These are phyloP conservation scores for Fraxinus xanthoxyloides DNA, from an alignment of 305 asterid genomes.

Conservation along the genomic window DNA sequence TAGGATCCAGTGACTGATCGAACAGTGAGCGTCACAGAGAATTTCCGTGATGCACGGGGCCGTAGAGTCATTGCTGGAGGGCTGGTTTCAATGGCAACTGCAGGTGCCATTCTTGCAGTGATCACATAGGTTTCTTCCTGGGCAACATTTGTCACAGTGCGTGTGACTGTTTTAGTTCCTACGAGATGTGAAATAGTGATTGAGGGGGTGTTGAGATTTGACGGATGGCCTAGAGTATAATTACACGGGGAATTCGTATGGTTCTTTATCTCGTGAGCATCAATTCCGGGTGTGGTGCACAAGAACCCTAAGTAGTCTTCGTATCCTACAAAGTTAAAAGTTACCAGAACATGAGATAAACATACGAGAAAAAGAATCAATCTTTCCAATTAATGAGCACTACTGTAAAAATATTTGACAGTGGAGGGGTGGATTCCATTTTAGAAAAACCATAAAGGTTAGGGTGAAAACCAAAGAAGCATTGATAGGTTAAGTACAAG, in stretches of 20 bases:
- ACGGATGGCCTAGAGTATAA: conserved; percentile 83
- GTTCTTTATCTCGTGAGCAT: conserved; percentile 60
- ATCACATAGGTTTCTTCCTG: conserved; percentile 91
- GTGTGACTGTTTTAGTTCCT: conserved; percentile 75
- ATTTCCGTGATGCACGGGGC: conserved; percentile 57
- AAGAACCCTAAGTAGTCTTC: conserved; percentile 92
- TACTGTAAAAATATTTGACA: neutral
- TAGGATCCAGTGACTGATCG: conserved; percentile 74
- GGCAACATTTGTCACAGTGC: conserved; percentile 81
- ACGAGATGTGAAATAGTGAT: conserved; percentile 85
- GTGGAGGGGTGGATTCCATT: neutral
- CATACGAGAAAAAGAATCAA: neutral
- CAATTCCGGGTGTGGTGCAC: conserved; percentile 88
- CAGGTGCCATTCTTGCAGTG: conserved; percentile 91
- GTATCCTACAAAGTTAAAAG: conserved; percentile 48
- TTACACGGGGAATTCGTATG: conserved; percentile 84
- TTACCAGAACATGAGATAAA: neutral
- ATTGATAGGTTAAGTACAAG: neutral
- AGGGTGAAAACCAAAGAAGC: neutral
- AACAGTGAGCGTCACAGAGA: conserved; percentile 68
- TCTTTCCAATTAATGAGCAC: neutral
- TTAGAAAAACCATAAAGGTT: neutral
- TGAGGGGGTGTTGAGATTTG: conserved; percentile 85
- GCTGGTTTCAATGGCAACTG: conserved; percentile 77
- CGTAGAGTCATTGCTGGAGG: conserved; percentile 95